Evolutionary conservation across 768 basidiomycete genomes (phyloP), one percentile per base, ranked within the genome.

Genomic region (Hysterangium stoloniferum): DNA sequence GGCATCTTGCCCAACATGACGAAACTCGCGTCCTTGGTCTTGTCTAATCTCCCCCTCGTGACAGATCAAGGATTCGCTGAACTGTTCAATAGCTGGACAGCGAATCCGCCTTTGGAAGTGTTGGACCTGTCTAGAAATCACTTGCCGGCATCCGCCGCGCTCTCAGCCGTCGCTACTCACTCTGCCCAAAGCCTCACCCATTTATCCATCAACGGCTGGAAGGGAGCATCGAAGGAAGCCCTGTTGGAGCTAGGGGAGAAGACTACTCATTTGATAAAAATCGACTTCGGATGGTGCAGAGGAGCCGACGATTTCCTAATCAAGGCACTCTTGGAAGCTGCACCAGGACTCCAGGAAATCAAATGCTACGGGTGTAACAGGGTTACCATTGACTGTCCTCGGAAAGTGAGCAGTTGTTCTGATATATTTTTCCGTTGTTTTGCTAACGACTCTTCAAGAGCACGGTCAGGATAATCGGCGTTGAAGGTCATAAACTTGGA

Each of bases 211-310:
- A 90, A 92, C 46, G 83, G 86, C 2, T 81, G 86, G 79, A 83
- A 83, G 60, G 75, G 75, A 3, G 71, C 78, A 0, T 71, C 73
- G 0, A 69, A 73, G 29, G 77, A 77, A 11, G 64, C 68, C 1
- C 62, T 86, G 25, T 54, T 52, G 45, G 35, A 52, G 12, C 61
- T 77, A 15, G 66, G 57, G 11, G 60, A 62, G 68, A 63, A 32
- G 8, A 70, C 64, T 13, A 60, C 56, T 2, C 66, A 72, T 31
- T 54, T 95, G 61, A 66, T 62, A 57, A 73, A 68, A 60, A 54
- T 97, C 34, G 87, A 98, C 60, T 65, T 93, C 2, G 85, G 93
- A 1, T 98, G 86, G 78, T 92, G 92, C 58, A 70, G 94, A 42
- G 74, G 77, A 19, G 73, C 87, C 34, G 84, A 93, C 52, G 86